Conservation (phyloP, 495 filamentous ascomycete species). For the Penicillium cosmopolitanum region DNA sequence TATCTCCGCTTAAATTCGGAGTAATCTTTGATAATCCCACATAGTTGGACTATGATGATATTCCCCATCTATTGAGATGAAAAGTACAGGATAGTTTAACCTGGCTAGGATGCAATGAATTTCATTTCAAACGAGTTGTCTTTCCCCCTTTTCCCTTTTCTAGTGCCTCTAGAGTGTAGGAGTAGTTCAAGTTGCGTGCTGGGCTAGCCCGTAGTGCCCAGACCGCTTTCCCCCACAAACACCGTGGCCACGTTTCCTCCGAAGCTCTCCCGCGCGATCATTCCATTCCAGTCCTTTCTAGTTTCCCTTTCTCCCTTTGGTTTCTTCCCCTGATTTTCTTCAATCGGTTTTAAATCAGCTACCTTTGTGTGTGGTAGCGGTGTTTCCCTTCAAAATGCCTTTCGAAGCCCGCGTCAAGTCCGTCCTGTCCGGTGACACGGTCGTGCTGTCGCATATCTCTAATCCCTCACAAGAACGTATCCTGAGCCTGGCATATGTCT, state of each 20-base stretch:
- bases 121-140: constrained; percentile 14
- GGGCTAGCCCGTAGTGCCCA: constrained; percentile 5
- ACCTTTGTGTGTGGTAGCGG: constrained; percentile 23
- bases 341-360: constrained; percentile 17
- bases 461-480: constrained; percentile 77
- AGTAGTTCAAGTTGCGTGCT: constrained; percentile 1
- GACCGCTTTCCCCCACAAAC: constrained; percentile 40
- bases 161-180: not conserved
- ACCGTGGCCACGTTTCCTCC: constrained; percentile 37
- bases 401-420: constrained; percentile 85
- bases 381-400: constrained; percentile 40
- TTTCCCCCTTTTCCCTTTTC: not conserved
- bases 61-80: constrained; percentile 21
- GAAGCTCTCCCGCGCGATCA: constrained; percentile 21
- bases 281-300: constrained; percentile 20
- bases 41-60: constrained; percentile 22
- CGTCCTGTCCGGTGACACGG: constrained; percentile 88
- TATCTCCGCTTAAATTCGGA: constrained; percentile 62
- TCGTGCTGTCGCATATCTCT: constrained; percentile 76
- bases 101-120: constrained; percentile 35
- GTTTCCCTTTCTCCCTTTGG: constrained; percentile 14
- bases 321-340: constrained; percentile 12
- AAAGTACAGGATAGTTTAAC: constrained; percentile 28
- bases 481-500: constrained; percentile 88
- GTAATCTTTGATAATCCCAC: constrained; percentile 8